Conservation (phyloP, 805 yeast genomes). For the Sporopachydermia lactativora region DNA sequence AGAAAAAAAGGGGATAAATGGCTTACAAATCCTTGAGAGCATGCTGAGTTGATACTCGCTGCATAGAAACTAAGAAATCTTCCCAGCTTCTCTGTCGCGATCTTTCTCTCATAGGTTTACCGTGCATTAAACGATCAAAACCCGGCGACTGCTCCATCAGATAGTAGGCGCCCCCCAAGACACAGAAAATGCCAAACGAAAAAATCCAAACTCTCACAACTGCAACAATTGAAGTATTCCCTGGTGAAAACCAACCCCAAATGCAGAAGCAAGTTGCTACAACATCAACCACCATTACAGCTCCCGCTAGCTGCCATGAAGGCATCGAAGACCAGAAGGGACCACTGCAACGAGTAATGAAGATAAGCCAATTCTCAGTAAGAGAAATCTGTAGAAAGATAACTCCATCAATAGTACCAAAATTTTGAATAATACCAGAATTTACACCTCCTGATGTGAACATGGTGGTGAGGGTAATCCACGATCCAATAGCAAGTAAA, state of each 20-base stretch:
- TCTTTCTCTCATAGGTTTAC: constrained; percentile 28
- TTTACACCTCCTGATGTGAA: constrained; percentile 68
- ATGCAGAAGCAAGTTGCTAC: constrained; percentile 84
- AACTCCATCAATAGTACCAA: constrained; percentile 89
- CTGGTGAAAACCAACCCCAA: constrained; percentile 97
- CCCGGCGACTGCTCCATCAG: constrained; percentile 49
- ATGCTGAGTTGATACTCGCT: constrained; percentile 53
- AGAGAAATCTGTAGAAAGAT: constrained; percentile 86
- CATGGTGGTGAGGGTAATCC: constrained; percentile 94
- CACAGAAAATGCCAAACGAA: constrained; percentile 96
- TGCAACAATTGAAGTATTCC: constrained; percentile 92
- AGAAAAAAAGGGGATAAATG: too few species aligned
- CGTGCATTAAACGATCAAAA: constrained; percentile 45
- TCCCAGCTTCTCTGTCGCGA: constrained; percentile 36
- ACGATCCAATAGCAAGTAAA: constrained; percentile 63
- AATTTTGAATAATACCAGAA: constrained; percentile 71
- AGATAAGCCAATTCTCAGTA: constrained; percentile 95
- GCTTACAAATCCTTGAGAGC: too few species aligned
- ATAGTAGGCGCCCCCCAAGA: constrained; percentile 94
- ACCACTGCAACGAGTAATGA: constrained; percentile 93
- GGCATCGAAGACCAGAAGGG: constrained; percentile 97
- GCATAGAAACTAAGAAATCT: constrained; percentile 49
- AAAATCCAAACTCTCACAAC: constrained; percentile 90
- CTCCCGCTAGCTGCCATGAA: constrained; percentile 95
- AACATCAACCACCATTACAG: constrained; percentile 80